These are phyloP conservation scores for Aureobasidium lini DNA, from an alignment of 2,329 filamentous ascomycete species.

Conservation along the genomic window DNA sequence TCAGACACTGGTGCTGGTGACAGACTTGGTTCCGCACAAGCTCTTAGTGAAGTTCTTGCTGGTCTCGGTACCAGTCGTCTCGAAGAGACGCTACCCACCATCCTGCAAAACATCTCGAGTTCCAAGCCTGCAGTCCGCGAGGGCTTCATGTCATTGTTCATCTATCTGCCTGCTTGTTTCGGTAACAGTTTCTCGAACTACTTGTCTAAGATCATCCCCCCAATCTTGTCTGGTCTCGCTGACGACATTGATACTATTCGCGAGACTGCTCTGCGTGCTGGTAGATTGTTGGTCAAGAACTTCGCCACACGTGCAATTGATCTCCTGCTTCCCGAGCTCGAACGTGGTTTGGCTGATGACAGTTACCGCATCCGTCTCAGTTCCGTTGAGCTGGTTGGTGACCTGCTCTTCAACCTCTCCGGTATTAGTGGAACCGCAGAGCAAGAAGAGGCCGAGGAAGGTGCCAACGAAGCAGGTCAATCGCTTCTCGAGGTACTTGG, in stretches of 20 bases:
- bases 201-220: constrained; percentile 88
- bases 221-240: constrained; percentile 86
- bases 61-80: constrained; percentile 85
- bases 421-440: constrained; percentile 78
- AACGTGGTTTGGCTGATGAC: constrained; percentile 93
- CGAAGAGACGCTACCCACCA: constrained; percentile 92
- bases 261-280: constrained; percentile 90
- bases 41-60: constrained; percentile 90
- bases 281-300: constrained; percentile 93
- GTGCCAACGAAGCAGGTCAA: constrained; percentile 76
- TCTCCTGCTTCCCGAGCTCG: constrained; percentile 84
- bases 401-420: constrained; percentile 94
- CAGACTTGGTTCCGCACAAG: constrained; percentile 90
- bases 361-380: constrained; percentile 96
- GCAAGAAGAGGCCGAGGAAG: constrained; percentile 70
- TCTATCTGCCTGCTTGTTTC: constrained; percentile 97
- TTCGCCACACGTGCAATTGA: constrained; percentile 94
- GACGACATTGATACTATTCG: constrained; percentile 95
- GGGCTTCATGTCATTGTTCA: constrained; percentile 99
- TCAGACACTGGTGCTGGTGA: constrained; percentile 95
- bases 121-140: constrained; percentile 85
- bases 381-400: constrained; percentile 94
- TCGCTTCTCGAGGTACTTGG: constrained; percentile 93
- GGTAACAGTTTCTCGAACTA: constrained; percentile 98
- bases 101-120: constrained; percentile 91